Evolutionary conservation across 2,329 filamentous ascomycete genomes (phyloP).

Genomic region (Aspergillus sp.): DNA sequence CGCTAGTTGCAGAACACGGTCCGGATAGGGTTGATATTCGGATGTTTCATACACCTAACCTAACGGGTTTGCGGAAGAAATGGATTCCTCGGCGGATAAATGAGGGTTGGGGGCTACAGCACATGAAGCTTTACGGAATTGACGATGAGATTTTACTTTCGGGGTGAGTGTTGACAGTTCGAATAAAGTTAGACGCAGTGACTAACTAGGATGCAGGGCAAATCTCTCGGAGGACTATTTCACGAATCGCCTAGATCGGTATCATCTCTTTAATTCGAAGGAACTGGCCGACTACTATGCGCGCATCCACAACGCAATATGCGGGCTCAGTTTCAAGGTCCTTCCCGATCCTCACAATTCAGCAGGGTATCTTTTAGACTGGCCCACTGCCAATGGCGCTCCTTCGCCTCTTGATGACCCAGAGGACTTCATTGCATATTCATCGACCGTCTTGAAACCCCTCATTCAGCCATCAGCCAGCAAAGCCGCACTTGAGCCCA

Average conservation of each 20-base stretch:
- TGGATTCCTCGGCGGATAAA: constrained; percentile 87
- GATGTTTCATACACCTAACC: constrained; percentile 97
- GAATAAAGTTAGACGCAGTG: neutral
- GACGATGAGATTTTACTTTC: constrained; percentile 96
- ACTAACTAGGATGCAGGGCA: constrained; percentile 51
- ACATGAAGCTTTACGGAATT: constrained; percentile 97
- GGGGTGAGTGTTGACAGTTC: constrained; percentile 54
- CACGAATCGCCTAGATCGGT: constrained; percentile 90
- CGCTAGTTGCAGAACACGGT: constrained; percentile 82
- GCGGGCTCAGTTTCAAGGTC: constrained; percentile 78
- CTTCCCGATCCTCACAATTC: constrained; percentile 52
- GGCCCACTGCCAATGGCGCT: constrained; percentile 73
- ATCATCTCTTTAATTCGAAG: constrained; percentile 82
- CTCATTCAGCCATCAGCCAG: constrained; percentile 59
- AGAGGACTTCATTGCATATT: constrained; percentile 65
- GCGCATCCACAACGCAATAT: constrained; percentile 72
- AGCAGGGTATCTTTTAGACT: constrained; percentile 59
- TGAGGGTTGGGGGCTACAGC: constrained; percentile 96
- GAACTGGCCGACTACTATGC: constrained; percentile 81
- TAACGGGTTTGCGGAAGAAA: constrained; percentile 82
- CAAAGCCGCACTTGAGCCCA: constrained; percentile 30
- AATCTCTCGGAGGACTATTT: constrained; percentile 95
- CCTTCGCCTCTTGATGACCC: constrained; percentile 73
- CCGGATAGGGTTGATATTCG: constrained; percentile 81
- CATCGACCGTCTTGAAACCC: constrained; percentile 65